Percentiles rank a stretch among this genome's conserved stretches.
phyloP scores from a whole-genome alignment of 768 basidiomycete genomes.

The Cystobasidium onofrii region DNA sequence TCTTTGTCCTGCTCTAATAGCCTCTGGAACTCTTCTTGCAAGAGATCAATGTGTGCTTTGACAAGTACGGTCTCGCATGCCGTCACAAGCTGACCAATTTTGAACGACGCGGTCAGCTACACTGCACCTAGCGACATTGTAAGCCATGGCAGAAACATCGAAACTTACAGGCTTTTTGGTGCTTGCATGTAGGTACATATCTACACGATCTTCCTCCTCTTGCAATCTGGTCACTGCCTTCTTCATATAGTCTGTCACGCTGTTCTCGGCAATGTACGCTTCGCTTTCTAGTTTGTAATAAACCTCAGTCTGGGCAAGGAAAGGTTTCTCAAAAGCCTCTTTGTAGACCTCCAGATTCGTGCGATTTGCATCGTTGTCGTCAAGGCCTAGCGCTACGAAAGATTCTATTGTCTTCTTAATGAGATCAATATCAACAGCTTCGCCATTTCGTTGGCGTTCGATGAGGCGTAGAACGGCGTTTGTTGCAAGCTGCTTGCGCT shows the following conservation, averaged over 20 bases:
- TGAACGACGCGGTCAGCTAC: too few species aligned
- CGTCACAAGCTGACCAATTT: conserved; percentile 46
- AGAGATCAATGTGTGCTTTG: conserved; percentile 66
- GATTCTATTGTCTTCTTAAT: conserved; percentile 92
- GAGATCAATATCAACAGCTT: conserved; percentile 81
- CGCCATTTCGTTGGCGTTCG: conserved; percentile 87
- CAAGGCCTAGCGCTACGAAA: conserved; percentile 84
- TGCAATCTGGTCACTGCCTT: conserved; percentile 84
- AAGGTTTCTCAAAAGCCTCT: conserved; percentile 79
- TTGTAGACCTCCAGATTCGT: conserved; percentile 88
- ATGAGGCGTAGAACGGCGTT: conserved; percentile 79
- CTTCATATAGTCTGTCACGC: conserved; percentile 86
- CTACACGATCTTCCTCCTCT: conserved; percentile 92
- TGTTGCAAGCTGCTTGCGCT: conserved; percentile 74
- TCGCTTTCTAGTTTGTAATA: conserved; percentile 91
- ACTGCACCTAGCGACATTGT: too few species aligned
- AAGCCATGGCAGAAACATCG: too few species aligned
- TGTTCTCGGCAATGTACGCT: conserved; percentile 76
- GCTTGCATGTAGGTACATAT: conserved; percentile 79
- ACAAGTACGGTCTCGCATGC: conserved; percentile 86
- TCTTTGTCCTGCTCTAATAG: conserved; percentile 88
- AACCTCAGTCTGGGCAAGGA: conserved; percentile 76
- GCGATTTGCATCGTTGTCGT: conserved; percentile 82
- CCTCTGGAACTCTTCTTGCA: conserved; percentile 89
- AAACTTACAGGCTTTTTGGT: conserved; percentile 60